Percentiles rank a stretch among this genome's conserved stretches.
Conservation (phyloP, 352 stramenopile species). For the Thraustochytrium striatum region DNA sequence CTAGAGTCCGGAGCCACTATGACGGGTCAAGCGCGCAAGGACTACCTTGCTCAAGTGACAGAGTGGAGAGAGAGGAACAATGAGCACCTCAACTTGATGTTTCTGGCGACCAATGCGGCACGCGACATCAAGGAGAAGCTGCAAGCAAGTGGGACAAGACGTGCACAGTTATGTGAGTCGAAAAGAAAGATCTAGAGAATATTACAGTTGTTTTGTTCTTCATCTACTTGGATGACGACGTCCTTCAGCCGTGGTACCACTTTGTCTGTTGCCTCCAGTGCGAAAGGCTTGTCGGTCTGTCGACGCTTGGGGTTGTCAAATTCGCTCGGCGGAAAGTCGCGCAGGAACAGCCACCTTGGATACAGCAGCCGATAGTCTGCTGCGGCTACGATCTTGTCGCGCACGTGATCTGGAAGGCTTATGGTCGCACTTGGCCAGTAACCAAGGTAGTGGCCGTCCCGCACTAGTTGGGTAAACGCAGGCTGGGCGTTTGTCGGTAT, state of each 20-base stretch:
- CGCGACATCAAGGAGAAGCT: not conserved
- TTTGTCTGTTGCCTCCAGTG: not conserved
- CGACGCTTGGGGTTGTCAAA: not conserved
- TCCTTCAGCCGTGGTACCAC: not conserved
- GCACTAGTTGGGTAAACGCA: not conserved
- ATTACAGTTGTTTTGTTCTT: slow-evolving; percentile 6
- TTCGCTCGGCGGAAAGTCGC: not conserved
- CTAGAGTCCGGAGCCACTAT: not conserved
- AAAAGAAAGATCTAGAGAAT: not conserved
- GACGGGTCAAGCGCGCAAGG: not conserved
- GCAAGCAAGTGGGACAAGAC: not conserved
- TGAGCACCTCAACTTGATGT: not conserved
- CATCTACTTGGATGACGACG: not conserved
- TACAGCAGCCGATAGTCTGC: slow-evolving; percentile 2
- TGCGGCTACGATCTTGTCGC: not conserved
- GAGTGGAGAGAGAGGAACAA: not conserved
- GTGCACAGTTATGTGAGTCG: not conserved
- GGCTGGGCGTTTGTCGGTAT: slow-evolving; percentile 1
- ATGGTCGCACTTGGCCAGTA: not conserved
- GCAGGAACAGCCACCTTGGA: slow-evolving; percentile 1
- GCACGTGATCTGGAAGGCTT: not conserved
- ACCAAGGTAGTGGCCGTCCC: not conserved
- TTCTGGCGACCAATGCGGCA: not conserved
- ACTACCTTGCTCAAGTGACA: not conserved
- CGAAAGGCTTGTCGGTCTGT: not conserved